Percentiles rank a stretch among this genome's conserved stretches.
Conservation (phyloP, 2,329 filamentous ascomycete genomes). For the Xylariaceae sp. region DNA sequence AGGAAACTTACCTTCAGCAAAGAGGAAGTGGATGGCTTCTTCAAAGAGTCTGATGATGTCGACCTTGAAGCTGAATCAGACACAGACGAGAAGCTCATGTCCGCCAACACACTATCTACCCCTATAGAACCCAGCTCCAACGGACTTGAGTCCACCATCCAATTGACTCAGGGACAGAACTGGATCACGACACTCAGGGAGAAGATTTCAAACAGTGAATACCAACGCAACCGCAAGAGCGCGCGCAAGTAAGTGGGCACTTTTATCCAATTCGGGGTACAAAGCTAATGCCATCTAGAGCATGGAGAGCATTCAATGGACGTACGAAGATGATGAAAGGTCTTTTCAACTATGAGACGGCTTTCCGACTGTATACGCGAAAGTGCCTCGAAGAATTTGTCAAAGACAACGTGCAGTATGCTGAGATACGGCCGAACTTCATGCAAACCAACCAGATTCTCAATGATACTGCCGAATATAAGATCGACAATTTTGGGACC, state of each 20-base stretch:
- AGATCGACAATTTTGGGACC: slow-evolving; percentile 44
- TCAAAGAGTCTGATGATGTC: slow-evolving; percentile 5
- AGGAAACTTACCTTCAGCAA: slow-evolving; percentile 58
- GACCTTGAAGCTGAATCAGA: slow-evolving; percentile 6
- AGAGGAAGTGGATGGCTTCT: slow-evolving; percentile 45
- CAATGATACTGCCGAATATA: slow-evolving; percentile 41
- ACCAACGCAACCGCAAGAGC: slow-evolving; percentile 19
- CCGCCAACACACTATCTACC: background rate
- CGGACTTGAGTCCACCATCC: background rate
- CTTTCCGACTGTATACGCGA: slow-evolving; percentile 51
- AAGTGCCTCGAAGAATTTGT: slow-evolving; percentile 51
- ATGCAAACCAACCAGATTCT: slow-evolving; percentile 50
- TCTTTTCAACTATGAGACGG: slow-evolving; percentile 51
- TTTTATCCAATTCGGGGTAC: background rate
- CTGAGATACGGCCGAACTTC: slow-evolving; percentile 56
- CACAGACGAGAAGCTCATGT: background rate
- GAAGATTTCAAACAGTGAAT: slow-evolving; percentile 15
- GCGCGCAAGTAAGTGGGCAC: slow-evolving; percentile 22
- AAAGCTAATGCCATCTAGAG: slow-evolving; percentile 33
- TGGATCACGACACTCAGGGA: slow-evolving; percentile 6
- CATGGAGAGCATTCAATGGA: slow-evolving; percentile 58
- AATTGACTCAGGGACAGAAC: background rate
- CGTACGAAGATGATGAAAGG: slow-evolving; percentile 58
- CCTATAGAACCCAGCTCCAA: slow-evolving; percentile 1
- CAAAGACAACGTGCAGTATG: slow-evolving; percentile 54